These are phyloP conservation scores for Coemansia aciculifera DNA, from an alignment of 192 early-diverging fungal species.

Conservation along the genomic window DNA sequence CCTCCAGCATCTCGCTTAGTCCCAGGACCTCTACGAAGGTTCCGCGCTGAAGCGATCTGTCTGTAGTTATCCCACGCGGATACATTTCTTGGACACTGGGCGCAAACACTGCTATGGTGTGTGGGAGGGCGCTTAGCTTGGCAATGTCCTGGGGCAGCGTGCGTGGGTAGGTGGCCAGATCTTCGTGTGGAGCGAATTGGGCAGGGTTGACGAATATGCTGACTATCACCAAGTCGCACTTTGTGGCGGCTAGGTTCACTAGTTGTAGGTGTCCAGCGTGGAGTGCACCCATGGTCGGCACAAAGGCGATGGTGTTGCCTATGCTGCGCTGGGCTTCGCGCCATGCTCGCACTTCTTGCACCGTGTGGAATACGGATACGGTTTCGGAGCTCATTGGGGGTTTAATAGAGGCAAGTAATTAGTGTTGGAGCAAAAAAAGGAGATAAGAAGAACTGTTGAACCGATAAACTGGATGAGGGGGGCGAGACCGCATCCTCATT, in stretches of 20 bases:
- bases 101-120: conserved; percentile 52
- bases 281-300: conserved; percentile 98
- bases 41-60: conserved; percentile 75
- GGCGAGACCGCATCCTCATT: background rate
- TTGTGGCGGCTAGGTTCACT: conserved; percentile 57
- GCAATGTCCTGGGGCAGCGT: conserved; percentile 77
- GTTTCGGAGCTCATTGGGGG: background rate
- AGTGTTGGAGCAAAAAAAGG: background rate
- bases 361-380: conserved; percentile 63
- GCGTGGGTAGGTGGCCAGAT: conserved; percentile 87
- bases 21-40: conserved; percentile 93
- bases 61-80: conserved; percentile 83
- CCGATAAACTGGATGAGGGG: background rate
- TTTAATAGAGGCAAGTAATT: background rate
- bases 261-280: conserved; percentile 87
- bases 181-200: conserved; percentile 96
- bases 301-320: conserved; percentile 78
- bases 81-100: conserved; percentile 89
- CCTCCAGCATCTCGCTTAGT: conserved; percentile 91
- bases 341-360: conserved; percentile 77
- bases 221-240: conserved; percentile 72
- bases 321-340: conserved; percentile 52
- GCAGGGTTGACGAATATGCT: conserved; percentile 99
- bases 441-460: background rate
- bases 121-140: conserved; percentile 45